Base-by-base conservation (phyloP, 1,284 basidiomycete genomes). In the Ustilago cynodontis region DNA sequence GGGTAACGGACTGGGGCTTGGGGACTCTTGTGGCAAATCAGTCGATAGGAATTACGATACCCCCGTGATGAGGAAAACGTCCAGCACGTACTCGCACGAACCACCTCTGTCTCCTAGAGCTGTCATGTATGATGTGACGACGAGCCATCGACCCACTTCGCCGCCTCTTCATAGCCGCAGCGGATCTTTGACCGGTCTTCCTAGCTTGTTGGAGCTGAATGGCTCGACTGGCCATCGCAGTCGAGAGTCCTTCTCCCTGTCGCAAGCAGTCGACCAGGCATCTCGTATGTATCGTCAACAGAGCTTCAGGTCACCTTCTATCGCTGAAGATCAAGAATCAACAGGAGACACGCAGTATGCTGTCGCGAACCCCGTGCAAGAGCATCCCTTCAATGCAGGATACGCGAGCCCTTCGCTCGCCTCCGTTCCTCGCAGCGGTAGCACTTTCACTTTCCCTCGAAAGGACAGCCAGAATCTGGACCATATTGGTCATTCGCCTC, bases 111-210 rank as follows among this genome's bases (percentile, higher is more conserved):
- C 71, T 18, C 71, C 71, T 10, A 55, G 76, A 29, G 78, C 77
- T 13, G 82, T 83, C 37, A 78, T 79, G 80, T 83, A 83, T 68
- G 82, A 83, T 39, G 82, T 83, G 31, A 83, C 82, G 11, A 71
- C 74, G 13, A 80, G 78, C 35, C 82, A 83, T 50, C 72, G 82
- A 10, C 82, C 82, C 18, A 82, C 77, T 1, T 83, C 82, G 13
- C 80, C 80, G 3, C 69, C 80, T 7, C 57, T 78, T 20, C 68
- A 75, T 39, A 65, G 68, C 13, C 65, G 66, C 29, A 72, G 65
- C 20, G 64, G 64, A 6, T 71, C 76, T 29, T 53, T 71, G 22
- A 78, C 43, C 33, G 73, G 67, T 16, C 63, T 83, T 31, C 82
- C 82, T 1, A 76, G 70, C 39, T 62, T 83, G 26, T 59, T 71